Base-by-base conservation (phyloP, 73 alveolate genomes). In the Paramecium bursaria region DNA sequence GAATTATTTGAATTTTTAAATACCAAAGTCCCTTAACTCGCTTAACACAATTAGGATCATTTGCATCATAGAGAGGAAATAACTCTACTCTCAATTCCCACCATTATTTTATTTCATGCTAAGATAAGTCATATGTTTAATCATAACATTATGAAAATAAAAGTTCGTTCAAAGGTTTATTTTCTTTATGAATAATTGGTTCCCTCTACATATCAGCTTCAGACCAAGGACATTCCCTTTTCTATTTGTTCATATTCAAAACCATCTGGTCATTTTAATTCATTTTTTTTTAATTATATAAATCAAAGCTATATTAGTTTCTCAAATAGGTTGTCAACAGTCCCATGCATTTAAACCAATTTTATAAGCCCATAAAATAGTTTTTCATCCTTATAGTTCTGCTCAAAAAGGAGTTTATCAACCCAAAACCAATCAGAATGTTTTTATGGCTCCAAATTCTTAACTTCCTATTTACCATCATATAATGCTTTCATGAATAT, bases 61-160 rank as follows among this genome's bases (percentile, higher is more conserved):
- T n/a, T 11, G 10, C 46, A 39, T 42, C 26, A 67, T 67, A 67
- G 33, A 35, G 33, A 3, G 55, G n/a, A 67, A 39, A 67, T 31
- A 67, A 42, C 14, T 67, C 82, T 17, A 67, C n/a, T 19, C 82
- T 31, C 7, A 67, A 23, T 25, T 67, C 48, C 82, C 82, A 67
- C 82, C 82, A 67, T 42, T 67, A 53, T 67, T 27, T 67, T 7
- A 35, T 19, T 42, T 67, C 82, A 31, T 35, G 1, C 26, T 31
- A 19, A 31, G 60, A 7, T n/a, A 67, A 42, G 44, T 67, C 27
- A 67, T 67, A 67, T 15, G 44, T 42, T 42, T 67, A 53, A 67
- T 67, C 82, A 42, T 39, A 67, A 67, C 82, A 67, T 35, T 53
- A 67, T 33, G 82, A 67, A 15, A 67, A 27, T 39, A 39, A 67